A percentile compares a stretch with the other conserved stretches of the same genome.
phyloP scores from a whole-genome alignment of 2,329 filamentous ascomycete genomes.

The Boeremia exigua region DNA sequence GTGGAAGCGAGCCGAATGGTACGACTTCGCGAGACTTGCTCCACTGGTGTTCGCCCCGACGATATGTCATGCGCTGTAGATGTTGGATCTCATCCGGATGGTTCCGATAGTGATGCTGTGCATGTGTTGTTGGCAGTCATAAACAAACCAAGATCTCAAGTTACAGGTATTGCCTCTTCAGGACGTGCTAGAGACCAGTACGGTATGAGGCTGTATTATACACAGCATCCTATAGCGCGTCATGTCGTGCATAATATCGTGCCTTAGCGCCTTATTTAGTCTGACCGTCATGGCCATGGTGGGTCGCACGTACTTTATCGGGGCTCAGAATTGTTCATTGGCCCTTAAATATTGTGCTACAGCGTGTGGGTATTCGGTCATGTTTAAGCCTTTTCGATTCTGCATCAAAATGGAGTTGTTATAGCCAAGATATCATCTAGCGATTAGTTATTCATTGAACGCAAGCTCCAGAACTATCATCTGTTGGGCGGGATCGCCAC shows the following conservation, averaged over 20 bases:
- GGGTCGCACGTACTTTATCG: neutral
- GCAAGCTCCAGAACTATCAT: too few species aligned
- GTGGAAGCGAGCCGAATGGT: neutral
- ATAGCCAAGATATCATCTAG: too few species aligned
- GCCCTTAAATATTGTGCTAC: neutral
- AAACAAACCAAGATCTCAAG: neutral
- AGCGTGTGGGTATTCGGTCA: neutral
- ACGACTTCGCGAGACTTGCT: neutral
- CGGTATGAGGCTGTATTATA: neutral
- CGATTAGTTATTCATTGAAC: too few species aligned
- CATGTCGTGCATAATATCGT: constrained; percentile 2
- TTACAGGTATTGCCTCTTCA: neutral
- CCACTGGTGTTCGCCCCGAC: neutral
- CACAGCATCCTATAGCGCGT: constrained; percentile 2
- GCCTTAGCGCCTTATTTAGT: too few species aligned
- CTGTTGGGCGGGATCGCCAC: too few species aligned
- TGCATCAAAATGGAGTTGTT: too few species aligned
- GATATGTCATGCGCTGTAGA: neutral
- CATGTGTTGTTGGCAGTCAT: neutral
- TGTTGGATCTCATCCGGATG: neutral
- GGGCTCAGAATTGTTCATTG: neutral
- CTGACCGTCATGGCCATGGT: neutral
- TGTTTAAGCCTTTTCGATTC: too few species aligned
- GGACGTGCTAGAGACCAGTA: neutral
- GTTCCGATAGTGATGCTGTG: neutral